These are phyloP conservation scores for Periconia macrospinosa DNA, from an alignment of 2,329 filamentous ascomycete species.

Conservation along the genomic window DNA sequence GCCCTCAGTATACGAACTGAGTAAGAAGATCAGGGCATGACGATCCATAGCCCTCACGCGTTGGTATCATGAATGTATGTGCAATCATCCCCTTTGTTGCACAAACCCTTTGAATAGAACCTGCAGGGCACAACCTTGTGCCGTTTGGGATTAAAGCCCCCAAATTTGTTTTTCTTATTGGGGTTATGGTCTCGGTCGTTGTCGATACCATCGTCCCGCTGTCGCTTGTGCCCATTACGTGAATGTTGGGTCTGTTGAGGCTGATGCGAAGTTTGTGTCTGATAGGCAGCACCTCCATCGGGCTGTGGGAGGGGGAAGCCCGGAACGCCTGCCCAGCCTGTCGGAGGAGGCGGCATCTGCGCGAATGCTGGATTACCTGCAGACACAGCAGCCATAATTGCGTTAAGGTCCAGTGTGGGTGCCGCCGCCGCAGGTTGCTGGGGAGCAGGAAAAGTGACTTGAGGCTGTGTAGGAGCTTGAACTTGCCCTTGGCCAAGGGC, in stretches of 20 bases:
- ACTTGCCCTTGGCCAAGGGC: slow-evolving; percentile 21
- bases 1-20: too few species aligned
- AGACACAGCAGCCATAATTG: slow-evolving; percentile 27
- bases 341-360: slow-evolving; percentile 14
- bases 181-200: slow-evolving; percentile 50
- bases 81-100: slow-evolving; percentile 72
- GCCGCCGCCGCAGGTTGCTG: slow-evolving; percentile 15
- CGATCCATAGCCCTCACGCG: slow-evolving; percentile 1
- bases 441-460: background rate
- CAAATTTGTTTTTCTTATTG: slow-evolving; percentile 44
- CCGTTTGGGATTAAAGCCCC: slow-evolving; percentile 21
- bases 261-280: slow-evolving; percentile 14
- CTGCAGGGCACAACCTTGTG: slow-evolving; percentile 58
- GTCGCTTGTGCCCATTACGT: slow-evolving; percentile 40
- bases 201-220: slow-evolving; percentile 32
- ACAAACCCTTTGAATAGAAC: slow-evolving; percentile 72
- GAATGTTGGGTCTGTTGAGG: slow-evolving; percentile 26
- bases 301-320: slow-evolving; percentile 16
- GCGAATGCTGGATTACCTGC: slow-evolving; percentile 13
- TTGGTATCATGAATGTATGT: slow-evolving; percentile 68
- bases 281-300: slow-evolving; percentile 16
- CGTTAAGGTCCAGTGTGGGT: slow-evolving; percentile 21
- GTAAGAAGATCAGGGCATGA: too few species aligned
- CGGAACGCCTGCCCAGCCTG: slow-evolving; percentile 22
- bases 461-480: slow-evolving; percentile 14